A percentile compares a stretch with the other conserved stretches of the same genome.
Evolutionary conservation across 2,329 filamentous ascomycete species (phyloP).

Genomic region (Pseudogymnoascus sp.): DNA sequence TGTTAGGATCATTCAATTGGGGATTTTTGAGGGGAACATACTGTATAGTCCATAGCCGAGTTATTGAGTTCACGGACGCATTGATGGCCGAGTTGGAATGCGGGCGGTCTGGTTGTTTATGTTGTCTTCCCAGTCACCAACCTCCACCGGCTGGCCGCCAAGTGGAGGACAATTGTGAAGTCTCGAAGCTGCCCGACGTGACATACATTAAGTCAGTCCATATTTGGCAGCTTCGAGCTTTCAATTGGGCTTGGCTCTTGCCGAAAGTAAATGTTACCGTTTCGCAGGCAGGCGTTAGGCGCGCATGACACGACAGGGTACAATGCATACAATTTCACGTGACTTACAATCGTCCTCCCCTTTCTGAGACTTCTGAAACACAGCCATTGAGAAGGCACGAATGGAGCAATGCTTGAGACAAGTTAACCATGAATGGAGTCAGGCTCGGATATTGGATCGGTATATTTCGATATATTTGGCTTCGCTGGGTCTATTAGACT

Average conservation of each 20-base stretch:
- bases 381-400: neutral
- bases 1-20: neutral
- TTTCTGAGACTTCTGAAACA: constrained; percentile 6
- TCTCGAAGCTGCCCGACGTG: neutral
- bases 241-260: neutral
- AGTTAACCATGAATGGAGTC: neutral
- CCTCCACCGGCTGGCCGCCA: neutral
- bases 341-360: neutral
- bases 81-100: neutral
- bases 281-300: neutral
- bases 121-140: neutral
- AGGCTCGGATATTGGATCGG: neutral
- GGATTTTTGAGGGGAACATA: neutral
- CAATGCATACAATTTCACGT: neutral
- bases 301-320: neutral
- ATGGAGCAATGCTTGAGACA: neutral
- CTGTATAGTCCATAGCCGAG: neutral
- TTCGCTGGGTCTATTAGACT: constrained; percentile 18
- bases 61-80: neutral
- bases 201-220: neutral
- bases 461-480: neutral
- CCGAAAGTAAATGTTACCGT: neutral
- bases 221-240: neutral
- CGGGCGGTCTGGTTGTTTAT: neutral
- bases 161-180: neutral